Evolutionary conservation across 306 rosid species (phyloP).

Genomic region (Medicago lupulina): DNA sequence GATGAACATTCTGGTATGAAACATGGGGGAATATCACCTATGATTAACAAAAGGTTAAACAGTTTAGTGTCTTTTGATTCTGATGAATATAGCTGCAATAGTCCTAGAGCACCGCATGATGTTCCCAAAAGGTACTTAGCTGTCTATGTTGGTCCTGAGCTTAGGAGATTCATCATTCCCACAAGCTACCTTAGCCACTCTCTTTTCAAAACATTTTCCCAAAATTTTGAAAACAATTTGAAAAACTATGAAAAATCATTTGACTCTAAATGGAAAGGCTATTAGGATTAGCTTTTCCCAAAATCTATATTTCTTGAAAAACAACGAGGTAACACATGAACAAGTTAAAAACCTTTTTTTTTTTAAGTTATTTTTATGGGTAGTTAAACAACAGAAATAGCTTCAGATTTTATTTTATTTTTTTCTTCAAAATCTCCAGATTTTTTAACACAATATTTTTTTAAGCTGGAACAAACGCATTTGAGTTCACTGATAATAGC

Average conservation of each 20-base stretch:
- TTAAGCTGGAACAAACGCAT: background rate
- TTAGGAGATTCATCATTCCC: constrained; percentile 83
- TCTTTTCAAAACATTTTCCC: constrained; percentile 73
- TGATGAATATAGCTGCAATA: constrained; percentile 76
- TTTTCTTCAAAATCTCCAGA: no score
- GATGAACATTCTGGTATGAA: constrained; percentile 34
- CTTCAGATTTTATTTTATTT: no score
- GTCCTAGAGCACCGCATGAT: constrained; percentile 76
- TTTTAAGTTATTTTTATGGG: no score
- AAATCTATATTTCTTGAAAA: no score
- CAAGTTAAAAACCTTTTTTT: no score
- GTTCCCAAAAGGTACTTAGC: constrained; percentile 89
- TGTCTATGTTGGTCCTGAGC: constrained; percentile 87
- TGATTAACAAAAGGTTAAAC: constrained; percentile 63
- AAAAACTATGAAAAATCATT: no score
- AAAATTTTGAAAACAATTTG: no score
- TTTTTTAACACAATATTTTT: no score
- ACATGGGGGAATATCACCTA: constrained; percentile 60
- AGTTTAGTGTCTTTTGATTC: constrained; percentile 64
- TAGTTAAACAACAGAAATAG: no score
- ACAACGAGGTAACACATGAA: no score
- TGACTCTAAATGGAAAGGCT: no score
- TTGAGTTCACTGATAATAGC: background rate
- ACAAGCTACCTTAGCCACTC: constrained; percentile 82
- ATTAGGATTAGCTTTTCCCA: no score